Evolutionary conservation across 2,329 filamentous ascomycete genomes (phyloP).

Genomic region (Thermothelomyces thermophilus): DNA sequence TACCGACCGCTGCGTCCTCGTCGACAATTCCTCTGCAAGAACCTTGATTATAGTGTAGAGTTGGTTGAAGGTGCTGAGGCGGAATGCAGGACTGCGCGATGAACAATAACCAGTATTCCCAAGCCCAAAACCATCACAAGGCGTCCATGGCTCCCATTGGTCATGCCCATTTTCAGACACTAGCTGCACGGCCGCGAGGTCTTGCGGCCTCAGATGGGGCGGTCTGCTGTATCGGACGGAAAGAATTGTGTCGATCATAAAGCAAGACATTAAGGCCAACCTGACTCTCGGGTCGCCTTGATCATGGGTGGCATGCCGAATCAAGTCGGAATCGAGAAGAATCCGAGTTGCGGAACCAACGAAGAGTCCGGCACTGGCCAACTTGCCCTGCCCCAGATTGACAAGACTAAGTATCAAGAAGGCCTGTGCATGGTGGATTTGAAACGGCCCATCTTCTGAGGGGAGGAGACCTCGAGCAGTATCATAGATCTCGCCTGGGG

Average conservation of each 20-base stretch:
- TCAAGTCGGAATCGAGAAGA: constrained; percentile 29
- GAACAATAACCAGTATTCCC: constrained; percentile 19
- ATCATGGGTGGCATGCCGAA: not conserved
- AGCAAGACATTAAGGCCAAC: constrained; percentile 45
- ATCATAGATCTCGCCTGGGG: constrained; percentile 40
- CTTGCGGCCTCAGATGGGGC: constrained; percentile 43
- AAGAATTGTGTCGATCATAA: constrained; percentile 55
- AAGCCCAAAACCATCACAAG: constrained; percentile 37
- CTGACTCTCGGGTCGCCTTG: constrained; percentile 12
- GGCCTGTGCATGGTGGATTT: constrained; percentile 48
- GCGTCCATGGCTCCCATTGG: constrained; percentile 68
- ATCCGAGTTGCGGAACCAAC: constrained; percentile 58
- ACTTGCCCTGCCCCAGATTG: constrained; percentile 53
- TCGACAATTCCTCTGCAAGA: constrained; percentile 21
- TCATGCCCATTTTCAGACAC: constrained; percentile 62
- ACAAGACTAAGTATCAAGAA: constrained; percentile 55
- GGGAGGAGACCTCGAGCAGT: constrained; percentile 46
- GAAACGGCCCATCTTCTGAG: constrained; percentile 40
- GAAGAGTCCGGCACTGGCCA: constrained; percentile 55
- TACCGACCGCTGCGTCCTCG: constrained; percentile 1
- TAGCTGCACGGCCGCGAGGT: constrained; percentile 37
- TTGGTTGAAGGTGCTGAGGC: constrained; percentile 38
- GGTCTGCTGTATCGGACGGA: constrained; percentile 44
- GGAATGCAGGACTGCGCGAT: constrained; percentile 30
- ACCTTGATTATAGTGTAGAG: constrained; percentile 35